phyloP scores from a whole-genome alignment of 1,139 yeast species.

The Yamadazyma taylorii region DNA sequence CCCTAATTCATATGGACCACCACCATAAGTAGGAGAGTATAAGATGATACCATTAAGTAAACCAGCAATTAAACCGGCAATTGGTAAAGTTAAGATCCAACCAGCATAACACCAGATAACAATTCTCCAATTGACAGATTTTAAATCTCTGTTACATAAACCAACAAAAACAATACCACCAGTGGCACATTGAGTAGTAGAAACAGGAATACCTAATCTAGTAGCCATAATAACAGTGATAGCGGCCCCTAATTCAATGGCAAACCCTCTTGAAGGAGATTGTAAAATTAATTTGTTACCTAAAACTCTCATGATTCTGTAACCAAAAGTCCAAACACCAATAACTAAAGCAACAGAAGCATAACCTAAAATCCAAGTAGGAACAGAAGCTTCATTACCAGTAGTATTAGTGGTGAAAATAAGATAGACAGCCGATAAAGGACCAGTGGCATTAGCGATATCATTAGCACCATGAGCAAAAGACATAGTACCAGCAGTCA shows the following conservation, averaged over 20 bases:
- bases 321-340: conserved; percentile 75
- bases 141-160: conserved; percentile 62
- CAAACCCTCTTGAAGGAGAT: conserved; percentile 80
- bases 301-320: conserved; percentile 66
- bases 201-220: conserved; percentile 67
- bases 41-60: conserved; percentile 62
- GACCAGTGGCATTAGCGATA: conserved; percentile 79
- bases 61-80: conserved; percentile 75
- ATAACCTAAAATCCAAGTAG: conserved; percentile 69
- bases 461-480: conserved; percentile 85
- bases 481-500: conserved; percentile 79
- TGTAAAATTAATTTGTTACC: conserved; percentile 77
- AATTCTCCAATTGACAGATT: conserved; percentile 77
- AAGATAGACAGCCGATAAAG: conserved; percentile 63
- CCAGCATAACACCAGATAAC: conserved; percentile 71
- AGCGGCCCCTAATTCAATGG: conserved; percentile 80
- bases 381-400: conserved; percentile 55
- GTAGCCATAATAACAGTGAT: conserved; percentile 76
- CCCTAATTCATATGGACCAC: conserved; percentile 20
- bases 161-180: conserved; percentile 82
- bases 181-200: conserved; percentile 79
- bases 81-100: conserved; percentile 72
- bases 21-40: conserved; percentile 62
- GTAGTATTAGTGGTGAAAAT: conserved; percentile 58
- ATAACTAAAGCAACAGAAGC: conserved; percentile 68